These are phyloP conservation scores for Cymbopogon citratus DNA, from an alignment of 176 grass and related monocot genomes.

Conservation along the genomic window DNA sequence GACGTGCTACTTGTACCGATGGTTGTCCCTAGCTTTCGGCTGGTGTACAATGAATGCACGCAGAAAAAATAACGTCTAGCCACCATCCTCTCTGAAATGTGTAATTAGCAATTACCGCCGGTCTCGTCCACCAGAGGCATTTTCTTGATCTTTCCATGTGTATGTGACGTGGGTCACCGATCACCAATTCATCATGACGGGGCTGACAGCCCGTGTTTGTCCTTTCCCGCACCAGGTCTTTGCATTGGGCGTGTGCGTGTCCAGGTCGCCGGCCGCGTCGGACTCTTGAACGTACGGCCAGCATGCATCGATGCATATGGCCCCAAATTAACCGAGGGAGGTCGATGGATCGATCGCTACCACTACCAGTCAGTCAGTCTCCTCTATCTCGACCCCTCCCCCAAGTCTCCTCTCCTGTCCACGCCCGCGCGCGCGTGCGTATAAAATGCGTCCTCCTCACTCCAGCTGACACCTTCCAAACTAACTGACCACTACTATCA, in stretches of 20 bases:
- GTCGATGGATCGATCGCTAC: neutral
- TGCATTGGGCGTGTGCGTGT: neutral
- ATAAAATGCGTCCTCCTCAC: neutral
- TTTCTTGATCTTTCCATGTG: neutral
- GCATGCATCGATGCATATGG: neutral
- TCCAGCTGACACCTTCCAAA: neutral
- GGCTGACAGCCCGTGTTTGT: neutral
- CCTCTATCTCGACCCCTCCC: neutral
- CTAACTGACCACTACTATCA: neutral
- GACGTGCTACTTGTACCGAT: too few species aligned
- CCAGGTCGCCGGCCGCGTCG: neutral
- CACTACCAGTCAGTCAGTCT: neutral
- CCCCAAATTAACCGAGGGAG: neutral
- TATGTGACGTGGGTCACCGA: neutral
- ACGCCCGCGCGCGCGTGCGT: neutral
- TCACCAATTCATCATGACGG: neutral
- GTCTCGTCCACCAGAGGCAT: neutral
- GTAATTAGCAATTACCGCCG: neutral
- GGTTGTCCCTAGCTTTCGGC: neutral
- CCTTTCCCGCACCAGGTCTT: neutral
- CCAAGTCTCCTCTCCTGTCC: neutral
- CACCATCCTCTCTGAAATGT: neutral
- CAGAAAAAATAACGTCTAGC: too few species aligned
- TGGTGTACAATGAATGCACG: neutral
- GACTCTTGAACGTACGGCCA: neutral